phyloP scores from a whole-genome alignment of 306 rosid species.

The Argentina anserina region DNA sequence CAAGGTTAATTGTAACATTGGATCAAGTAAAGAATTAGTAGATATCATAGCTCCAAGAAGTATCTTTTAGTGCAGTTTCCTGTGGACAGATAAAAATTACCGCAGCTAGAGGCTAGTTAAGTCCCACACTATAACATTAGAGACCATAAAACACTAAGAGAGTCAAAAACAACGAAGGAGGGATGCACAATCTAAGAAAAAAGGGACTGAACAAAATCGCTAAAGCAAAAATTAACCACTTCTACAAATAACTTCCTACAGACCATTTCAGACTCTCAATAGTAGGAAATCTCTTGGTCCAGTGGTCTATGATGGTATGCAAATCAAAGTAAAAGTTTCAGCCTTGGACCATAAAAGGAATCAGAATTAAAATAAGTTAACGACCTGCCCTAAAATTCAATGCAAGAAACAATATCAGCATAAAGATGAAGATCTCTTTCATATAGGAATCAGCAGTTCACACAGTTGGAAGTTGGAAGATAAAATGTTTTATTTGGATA shows the following conservation, averaged over 20 bases:
- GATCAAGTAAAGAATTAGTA: neutral
- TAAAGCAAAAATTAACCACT: neutral
- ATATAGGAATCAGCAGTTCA: neutral
- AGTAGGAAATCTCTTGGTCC: neutral
- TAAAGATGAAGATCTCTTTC: neutral
- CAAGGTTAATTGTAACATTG: slow-evolving; percentile 33
- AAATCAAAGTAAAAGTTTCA: neutral
- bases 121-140: neutral
- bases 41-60: neutral
- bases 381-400: neutral
- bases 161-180: neutral
- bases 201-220: too few species aligned
- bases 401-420: neutral
- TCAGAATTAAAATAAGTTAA: neutral
- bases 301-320: neutral
- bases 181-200: neutral
- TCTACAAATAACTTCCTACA: neutral
- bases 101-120: neutral
- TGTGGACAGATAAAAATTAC: neutral
- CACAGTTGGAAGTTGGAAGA: neutral
- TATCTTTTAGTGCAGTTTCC: neutral
- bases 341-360: neutral
- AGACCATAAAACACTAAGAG: too few species aligned
- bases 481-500: neutral
- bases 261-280: neutral